phyloP scores from a whole-genome alignment of 1,284 basidiomycete species.

The Ustilago nuda region DNA sequence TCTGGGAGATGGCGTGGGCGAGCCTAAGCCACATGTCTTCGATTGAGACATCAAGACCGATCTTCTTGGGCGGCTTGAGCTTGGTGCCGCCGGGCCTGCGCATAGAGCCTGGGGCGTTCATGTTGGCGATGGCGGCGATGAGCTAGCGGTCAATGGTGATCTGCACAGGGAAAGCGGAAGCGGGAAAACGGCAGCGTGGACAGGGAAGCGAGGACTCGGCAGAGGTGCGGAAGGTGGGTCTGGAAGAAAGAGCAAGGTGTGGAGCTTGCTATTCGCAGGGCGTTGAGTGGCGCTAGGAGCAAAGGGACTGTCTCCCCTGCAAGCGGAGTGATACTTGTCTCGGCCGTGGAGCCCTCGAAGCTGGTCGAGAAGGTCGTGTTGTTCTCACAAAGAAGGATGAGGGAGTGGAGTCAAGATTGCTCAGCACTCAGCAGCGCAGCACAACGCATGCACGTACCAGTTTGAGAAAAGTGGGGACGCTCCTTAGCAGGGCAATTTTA shows the following conservation, averaged over 20 bases:
- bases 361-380: constrained; percentile 1
- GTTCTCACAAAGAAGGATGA: neutral
- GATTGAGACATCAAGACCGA: constrained; percentile 58
- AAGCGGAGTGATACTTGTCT: too few relatives aligned
- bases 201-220: too few relatives aligned
- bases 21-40: constrained; percentile 76
- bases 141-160: constrained; percentile 1
- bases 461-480: neutral
- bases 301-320: too few relatives aligned
- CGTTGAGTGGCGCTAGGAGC: neutral
- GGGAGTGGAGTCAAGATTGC: constrained; percentile 2
- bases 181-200: too few relatives aligned
- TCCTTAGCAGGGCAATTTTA: neutral
- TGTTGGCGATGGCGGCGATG: too few relatives aligned
- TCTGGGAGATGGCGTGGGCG: constrained; percentile 87
- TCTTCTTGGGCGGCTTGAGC: constrained; percentile 56
- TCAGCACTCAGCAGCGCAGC: neutral
- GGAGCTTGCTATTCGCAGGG: neutral
- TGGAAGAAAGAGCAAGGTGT: neutral
- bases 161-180: neutral
- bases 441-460: constrained; percentile 4
- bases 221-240: too few relatives aligned
- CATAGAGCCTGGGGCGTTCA: constrained; percentile 53
- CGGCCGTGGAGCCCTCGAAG: neutral
- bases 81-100: constrained; percentile 48